A percentile compares a stretch with the other conserved stretches of the same genome.
Evolutionary conservation across 2,329 filamentous ascomycete species (phyloP).

Genomic region (Elsinoe ampelina): DNA sequence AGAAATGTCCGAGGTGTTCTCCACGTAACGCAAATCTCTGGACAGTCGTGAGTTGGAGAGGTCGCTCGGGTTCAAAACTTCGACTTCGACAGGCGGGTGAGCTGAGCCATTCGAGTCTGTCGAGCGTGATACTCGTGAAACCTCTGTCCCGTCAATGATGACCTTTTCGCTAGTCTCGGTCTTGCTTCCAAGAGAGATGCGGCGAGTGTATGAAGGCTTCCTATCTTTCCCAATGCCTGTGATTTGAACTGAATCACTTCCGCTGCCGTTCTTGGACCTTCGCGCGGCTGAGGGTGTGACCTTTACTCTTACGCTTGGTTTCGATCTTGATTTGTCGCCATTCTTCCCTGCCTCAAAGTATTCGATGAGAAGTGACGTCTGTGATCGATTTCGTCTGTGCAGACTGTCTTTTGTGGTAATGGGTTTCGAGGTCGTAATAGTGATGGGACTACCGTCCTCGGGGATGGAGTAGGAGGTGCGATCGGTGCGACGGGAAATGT

Average conservation of each 20-base stretch:
- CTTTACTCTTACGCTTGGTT: conserved; percentile 71
- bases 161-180: conserved; percentile 24
- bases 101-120: conserved; percentile 69
- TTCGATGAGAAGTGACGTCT: conserved; percentile 87
- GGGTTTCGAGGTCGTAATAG: conserved; percentile 69
- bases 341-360: conserved; percentile 80
- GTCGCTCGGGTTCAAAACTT: conserved; percentile 67
- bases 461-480: conserved; percentile 69
- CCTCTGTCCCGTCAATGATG: conserved; percentile 28
- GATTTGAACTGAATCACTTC: conserved; percentile 72
- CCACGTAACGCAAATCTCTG: conserved; percentile 54
- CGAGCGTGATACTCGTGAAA: conserved; percentile 67
- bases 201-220: conserved; percentile 59
- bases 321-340: conserved; percentile 51
- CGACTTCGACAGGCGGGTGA: conserved; percentile 71
- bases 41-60: conserved; percentile 43
- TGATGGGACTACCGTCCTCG: conserved; percentile 83
- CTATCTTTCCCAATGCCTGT: conserved; percentile 68
- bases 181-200: conserved; percentile 52
- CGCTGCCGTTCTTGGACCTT: conserved; percentile 38
- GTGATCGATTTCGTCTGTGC: conserved; percentile 54
- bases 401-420: conserved; percentile 37
- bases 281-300: conserved; percentile 65
- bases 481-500: conserved; percentile 59
- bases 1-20: conserved; percentile 74